Conservation (phyloP, 176 grass and related monocot genomes). For the Hordeum marinum region DNA sequence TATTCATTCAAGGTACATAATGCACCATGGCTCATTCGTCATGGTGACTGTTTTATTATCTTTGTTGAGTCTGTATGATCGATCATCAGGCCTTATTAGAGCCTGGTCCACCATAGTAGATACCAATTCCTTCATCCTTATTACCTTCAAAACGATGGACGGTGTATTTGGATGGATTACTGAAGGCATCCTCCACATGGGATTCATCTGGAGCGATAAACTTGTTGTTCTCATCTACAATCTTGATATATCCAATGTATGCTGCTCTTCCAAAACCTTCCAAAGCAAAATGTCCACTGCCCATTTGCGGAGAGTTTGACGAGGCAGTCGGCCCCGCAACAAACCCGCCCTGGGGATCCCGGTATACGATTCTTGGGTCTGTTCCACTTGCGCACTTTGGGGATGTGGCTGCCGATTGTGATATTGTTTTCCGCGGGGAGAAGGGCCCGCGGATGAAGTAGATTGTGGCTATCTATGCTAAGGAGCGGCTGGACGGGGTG, state of each 20-base stretch:
- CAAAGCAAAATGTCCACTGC: slow-evolving; percentile 24
- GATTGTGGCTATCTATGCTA: too few relatives aligned
- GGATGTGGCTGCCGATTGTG: too few relatives aligned
- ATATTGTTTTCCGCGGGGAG: too few relatives aligned
- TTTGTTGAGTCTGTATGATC: neutral
- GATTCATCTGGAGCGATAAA: neutral
- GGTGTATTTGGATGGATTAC: neutral
- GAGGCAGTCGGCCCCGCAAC: neutral
- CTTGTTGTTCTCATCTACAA: neutral
- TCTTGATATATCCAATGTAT: neutral
- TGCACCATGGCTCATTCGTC: too few relatives aligned
- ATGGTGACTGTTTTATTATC: neutral
- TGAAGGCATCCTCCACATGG: neutral
- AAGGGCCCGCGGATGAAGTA: too few relatives aligned
- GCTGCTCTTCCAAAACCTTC: slow-evolving; percentile 22
- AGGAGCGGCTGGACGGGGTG: too few relatives aligned
- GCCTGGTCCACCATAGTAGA: slow-evolving; percentile 26
- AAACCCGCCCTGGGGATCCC: too few relatives aligned
- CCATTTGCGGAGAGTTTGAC: neutral
- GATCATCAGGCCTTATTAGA: neutral
- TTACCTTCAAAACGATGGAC: neutral
- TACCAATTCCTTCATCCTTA: neutral
- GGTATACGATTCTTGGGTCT: too few relatives aligned
- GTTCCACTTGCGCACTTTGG: too few relatives aligned
- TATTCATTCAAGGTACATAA: too few relatives aligned